Percentiles rank a stretch among this genome's conserved stretches.
These are phyloP conservation scores for Pythium sukuiense DNA, from an alignment of 352 stramenopile species.

Conservation along the genomic window DNA sequence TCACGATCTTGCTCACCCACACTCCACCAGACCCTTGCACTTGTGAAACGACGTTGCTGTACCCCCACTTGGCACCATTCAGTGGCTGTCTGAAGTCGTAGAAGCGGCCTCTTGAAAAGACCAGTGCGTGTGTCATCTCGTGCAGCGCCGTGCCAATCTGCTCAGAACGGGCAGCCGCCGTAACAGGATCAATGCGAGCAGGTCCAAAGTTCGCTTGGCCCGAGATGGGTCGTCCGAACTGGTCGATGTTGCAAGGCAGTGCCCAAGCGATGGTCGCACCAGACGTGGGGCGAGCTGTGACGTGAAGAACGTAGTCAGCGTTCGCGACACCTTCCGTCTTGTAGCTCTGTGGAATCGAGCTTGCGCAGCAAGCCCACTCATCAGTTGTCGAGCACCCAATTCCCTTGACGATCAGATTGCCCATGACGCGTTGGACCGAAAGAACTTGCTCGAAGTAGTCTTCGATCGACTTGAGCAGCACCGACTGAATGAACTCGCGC, in stretches of 20 bases:
- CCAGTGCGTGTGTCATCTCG: constrained; percentile 82
- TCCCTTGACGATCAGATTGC: constrained; percentile 63
- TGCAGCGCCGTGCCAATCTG: constrained; percentile 77
- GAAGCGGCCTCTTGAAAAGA: constrained; percentile 71
- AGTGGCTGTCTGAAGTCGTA: constrained; percentile 58
- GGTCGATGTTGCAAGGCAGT: constrained; percentile 77
- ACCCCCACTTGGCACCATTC: constrained; percentile 57
- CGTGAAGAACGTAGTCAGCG: constrained; percentile 77
- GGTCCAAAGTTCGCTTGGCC: constrained; percentile 84
- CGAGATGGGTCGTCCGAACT: constrained; percentile 74
- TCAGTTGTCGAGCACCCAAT: constrained; percentile 42
- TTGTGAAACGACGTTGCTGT: constrained; percentile 66
- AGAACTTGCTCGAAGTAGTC: constrained; percentile 61
- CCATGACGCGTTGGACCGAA: constrained; percentile 64
- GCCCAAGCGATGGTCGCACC: constrained; percentile 78
- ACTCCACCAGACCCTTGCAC: constrained; percentile 43
- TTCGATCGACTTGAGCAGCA: constrained; percentile 64
- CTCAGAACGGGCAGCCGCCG: constrained; percentile 41
- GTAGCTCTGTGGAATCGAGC: constrained; percentile 49
- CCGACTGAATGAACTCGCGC: constrained; percentile 62
- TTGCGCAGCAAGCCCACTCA: constrained; percentile 68
- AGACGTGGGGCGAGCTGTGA: constrained; percentile 69
- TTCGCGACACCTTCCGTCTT: constrained; percentile 51
- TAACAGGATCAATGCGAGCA: constrained; percentile 48
- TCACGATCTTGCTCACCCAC: constrained; percentile 74